phyloP scores from a whole-genome alignment of 768 basidiomycete species.

The Postia placenta region DNA sequence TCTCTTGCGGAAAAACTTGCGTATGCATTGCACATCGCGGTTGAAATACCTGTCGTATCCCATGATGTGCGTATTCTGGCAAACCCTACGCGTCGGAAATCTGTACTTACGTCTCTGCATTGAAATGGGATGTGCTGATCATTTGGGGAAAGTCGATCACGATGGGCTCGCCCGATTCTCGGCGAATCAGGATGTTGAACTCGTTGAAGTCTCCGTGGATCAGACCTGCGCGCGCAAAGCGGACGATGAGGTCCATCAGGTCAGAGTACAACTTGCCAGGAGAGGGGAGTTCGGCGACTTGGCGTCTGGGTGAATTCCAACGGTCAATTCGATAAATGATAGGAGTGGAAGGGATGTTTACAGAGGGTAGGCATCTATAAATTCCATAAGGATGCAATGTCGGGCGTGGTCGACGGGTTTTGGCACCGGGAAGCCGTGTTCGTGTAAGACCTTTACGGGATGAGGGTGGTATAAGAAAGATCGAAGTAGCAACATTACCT shows the following conservation, averaged over 20 bases:
- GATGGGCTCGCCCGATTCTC: constrained; percentile 69
- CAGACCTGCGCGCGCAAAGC: constrained; percentile 88
- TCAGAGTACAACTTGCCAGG: constrained; percentile 88
- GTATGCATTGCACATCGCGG: constrained; percentile 94
- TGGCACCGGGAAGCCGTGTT: constrained; percentile 91
- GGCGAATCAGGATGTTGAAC: constrained; percentile 93
- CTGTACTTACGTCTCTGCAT: constrained; percentile 85
- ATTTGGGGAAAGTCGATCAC: constrained; percentile 99
- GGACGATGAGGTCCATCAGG: constrained; percentile 94
- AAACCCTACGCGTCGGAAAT: constrained; percentile 5
- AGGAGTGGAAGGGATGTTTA: constrained; percentile 33
- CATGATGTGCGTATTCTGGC: neutral
- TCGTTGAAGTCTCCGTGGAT: constrained; percentile 99
- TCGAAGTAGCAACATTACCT: constrained; percentile 48
- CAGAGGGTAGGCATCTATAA: constrained; percentile 93
- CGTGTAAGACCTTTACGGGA: constrained; percentile 70
- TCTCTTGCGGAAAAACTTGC: constrained; percentile 83
- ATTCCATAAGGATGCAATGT: constrained; percentile 95
- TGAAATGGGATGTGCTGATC: constrained; percentile 94
- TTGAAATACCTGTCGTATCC: constrained; percentile 82
- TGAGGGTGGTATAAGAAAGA: neutral
- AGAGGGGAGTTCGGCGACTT: constrained; percentile 75
- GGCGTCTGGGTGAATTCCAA: constrained; percentile 54
- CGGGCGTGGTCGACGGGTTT: constrained; percentile 90
- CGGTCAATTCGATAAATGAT: neutral